Percentiles rank a stretch among this genome's conserved stretches.
phyloP scores from a whole-genome alignment of 805 yeast genomes.

The Kazachstania africana region DNA sequence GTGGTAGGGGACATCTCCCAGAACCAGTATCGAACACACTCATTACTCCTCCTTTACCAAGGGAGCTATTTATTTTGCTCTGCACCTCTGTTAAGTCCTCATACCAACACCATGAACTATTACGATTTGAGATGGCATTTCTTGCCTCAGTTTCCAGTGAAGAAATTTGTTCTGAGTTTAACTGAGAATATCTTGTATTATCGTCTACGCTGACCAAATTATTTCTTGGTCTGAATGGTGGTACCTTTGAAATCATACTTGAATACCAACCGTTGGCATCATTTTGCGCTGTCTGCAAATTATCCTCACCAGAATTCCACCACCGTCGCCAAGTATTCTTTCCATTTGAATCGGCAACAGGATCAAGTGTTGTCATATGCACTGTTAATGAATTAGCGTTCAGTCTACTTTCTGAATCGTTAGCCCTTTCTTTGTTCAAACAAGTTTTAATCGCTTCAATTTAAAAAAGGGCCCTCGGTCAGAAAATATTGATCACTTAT shows the following conservation, averaged over 20 bases:
- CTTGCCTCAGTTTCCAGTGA: constrained; percentile 18
- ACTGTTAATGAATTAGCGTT: no score
- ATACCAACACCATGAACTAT: constrained; percentile 25
- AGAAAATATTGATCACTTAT: no score
- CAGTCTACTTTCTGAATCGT: no score
- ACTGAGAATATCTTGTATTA: constrained; percentile 16
- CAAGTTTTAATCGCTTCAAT: no score
- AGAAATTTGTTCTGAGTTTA: constrained; percentile 16
- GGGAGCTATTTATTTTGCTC: constrained; percentile 6
- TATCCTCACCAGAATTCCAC: no score
- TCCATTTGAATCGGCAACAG: no score
- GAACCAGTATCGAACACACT: constrained; percentile 23
- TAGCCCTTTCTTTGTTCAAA: no score
- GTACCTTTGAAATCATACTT: constrained; percentile 5
- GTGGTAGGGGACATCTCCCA: constrained; percentile 18
- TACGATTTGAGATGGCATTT: constrained; percentile 11
- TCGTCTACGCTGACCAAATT: constrained; percentile 7
- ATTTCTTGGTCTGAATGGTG: constrained; percentile 5
- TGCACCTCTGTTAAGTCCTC: constrained; percentile 14
- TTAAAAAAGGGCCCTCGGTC: no score
- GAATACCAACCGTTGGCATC: constrained; percentile 11
- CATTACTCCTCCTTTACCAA: constrained; percentile 11
- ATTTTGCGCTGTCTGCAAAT: no score
- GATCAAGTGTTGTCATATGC: no score
- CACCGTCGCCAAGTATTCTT: no score